Evolutionary conservation across 352 stramenopile species (phyloP).

Genomic region (Phytopythium litorale): DNA sequence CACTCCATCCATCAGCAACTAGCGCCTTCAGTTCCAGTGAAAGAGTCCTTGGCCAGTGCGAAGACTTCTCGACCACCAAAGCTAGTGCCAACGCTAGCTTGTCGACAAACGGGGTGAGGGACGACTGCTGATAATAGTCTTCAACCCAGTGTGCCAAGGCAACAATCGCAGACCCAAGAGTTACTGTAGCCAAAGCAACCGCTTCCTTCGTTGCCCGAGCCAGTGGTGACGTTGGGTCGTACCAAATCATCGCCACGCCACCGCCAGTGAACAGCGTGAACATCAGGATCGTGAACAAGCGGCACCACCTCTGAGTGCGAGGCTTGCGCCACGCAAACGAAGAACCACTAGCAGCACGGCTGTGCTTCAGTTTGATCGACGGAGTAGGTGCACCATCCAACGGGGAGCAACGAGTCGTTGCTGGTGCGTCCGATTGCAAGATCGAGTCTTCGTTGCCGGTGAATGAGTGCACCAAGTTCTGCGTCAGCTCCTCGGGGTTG

Average conservation of each 20-base stretch:
- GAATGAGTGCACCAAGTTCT: background rate
- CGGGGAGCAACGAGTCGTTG: background rate
- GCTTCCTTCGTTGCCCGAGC: background rate
- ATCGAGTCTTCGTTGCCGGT: background rate
- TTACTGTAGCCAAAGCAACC: background rate
- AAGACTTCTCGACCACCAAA: background rate
- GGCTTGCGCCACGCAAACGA: background rate
- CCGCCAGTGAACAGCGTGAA: background rate
- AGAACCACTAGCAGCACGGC: background rate
- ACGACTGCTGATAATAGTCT: background rate
- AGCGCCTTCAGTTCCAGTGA: no score
- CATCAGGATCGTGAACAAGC: background rate
- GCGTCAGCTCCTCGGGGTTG: background rate
- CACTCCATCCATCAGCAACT: background rate
- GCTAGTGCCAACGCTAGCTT: background rate
- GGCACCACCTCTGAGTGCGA: background rate
- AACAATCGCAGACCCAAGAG: background rate
- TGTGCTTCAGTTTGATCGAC: background rate
- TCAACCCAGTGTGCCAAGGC: background rate
- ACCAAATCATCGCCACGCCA: background rate
- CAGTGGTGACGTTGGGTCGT: background rate
- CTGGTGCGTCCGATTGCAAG: background rate
- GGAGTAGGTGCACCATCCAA: background rate
- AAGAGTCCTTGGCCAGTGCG: background rate
- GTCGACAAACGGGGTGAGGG: background rate